Conservation (phyloP, 139 green algal species). For the Prasinococcaceae sp. region DNA sequence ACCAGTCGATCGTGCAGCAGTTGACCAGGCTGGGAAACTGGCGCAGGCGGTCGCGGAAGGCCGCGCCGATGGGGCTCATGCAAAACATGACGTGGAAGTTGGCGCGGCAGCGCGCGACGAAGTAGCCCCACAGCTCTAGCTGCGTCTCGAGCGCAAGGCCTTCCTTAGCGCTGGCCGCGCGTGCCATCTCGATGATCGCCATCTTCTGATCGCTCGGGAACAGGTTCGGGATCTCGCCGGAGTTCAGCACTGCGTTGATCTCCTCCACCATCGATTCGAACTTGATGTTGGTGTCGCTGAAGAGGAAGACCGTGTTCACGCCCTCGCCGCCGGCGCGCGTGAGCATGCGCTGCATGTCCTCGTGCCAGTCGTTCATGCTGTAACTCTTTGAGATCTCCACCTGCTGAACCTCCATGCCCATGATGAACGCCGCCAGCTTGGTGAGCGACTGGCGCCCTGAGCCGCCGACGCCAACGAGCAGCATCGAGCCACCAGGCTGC, state of each 20-base stretch:
- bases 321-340: constrained; percentile 12
- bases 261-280: constrained; percentile 27
- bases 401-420: constrained; percentile 31
- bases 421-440: constrained; percentile 39
- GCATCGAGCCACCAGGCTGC: constrained; percentile 40
- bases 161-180: constrained; percentile 9
- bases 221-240: constrained; percentile 40
- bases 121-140: constrained; percentile 19
- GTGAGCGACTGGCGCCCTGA: constrained; percentile 35
- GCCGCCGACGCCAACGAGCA: constrained; percentile 43
- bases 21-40: constrained; percentile 45
- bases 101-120: constrained; percentile 7
- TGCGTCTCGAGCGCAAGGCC: constrained; percentile 24
- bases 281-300: constrained; percentile 28
- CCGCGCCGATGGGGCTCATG: constrained; percentile 21
- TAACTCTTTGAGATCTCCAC: constrained; percentile 24
- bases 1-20: constrained; percentile 47
- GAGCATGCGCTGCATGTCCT: constrained; percentile 27
- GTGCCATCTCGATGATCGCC: constrained; percentile 33
- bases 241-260: constrained; percentile 29
- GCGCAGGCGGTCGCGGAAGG: constrained; percentile 29
- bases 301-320: constrained; percentile 18
- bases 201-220: constrained; percentile 55
- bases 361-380: constrained; percentile 19
- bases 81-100: constrained; percentile 26